Conservation (phyloP, 139 green algal species). For the Chlamydomonas sp. region DNA sequence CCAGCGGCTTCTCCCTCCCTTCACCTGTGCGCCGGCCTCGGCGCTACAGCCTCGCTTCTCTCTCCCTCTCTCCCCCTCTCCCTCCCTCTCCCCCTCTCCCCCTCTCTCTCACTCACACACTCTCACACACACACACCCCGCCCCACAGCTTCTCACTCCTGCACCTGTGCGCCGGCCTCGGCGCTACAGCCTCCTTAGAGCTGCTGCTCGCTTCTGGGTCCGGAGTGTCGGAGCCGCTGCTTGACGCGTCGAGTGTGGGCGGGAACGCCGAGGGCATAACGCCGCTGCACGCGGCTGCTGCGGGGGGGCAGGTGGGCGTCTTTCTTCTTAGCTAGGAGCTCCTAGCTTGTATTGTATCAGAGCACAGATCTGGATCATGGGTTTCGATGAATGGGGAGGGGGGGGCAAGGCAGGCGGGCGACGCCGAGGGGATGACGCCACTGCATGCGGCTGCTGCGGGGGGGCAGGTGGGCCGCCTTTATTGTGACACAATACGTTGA, state of each 20-base stretch:
- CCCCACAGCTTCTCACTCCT: slow-evolving; percentile 5
- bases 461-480: too few relatives aligned
- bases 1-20: not conserved
- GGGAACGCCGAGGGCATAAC: slow-evolving; percentile 27
- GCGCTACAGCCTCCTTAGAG: not conserved
- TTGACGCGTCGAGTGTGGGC: too few relatives aligned
- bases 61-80: not conserved
- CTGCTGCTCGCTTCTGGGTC: too few relatives aligned
- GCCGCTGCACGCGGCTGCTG: slow-evolving; percentile 44
- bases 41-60: not conserved
- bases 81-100: not conserved
- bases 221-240: too few relatives aligned
- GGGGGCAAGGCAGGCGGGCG: slow-evolving; percentile 11
- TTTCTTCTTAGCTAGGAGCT: too few relatives aligned
- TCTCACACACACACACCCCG: not conserved
- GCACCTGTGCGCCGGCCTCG: not conserved
- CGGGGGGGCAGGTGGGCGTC: too few relatives aligned
- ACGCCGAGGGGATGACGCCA: slow-evolving; percentile 26
- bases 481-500: too few relatives aligned
- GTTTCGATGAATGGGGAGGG: too few relatives aligned
- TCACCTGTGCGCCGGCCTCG: not conserved
- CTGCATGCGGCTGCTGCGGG: slow-evolving; percentile 49
- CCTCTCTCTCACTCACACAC: not conserved
- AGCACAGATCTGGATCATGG: too few relatives aligned
- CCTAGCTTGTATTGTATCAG: too few relatives aligned